phyloP scores from a whole-genome alignment of 306 rosid species.

The Quercus cerris region DNA sequence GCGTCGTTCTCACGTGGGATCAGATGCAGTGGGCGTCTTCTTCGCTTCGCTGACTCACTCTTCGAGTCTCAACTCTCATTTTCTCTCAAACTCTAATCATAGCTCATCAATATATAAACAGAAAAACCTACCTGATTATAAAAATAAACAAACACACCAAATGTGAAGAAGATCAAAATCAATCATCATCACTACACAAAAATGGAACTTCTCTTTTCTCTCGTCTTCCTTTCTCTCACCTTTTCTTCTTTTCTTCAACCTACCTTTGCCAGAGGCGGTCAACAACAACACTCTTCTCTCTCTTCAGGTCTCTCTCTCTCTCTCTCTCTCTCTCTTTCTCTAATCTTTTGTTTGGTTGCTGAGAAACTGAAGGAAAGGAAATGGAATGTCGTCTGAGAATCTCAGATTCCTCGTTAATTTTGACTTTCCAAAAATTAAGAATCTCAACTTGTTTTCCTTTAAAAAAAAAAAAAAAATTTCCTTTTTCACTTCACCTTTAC shows the following conservation, averaged over 20 bases:
- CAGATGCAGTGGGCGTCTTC: too few relatives aligned
- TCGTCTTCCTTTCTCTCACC: constrained; percentile 33
- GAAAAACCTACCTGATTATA: too few relatives aligned
- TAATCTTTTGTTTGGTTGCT: not conserved
- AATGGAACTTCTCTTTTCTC: constrained; percentile 30
- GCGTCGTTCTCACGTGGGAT: too few relatives aligned
- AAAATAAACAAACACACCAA: not conserved
- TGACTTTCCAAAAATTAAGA: not conserved
- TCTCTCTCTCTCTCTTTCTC: constrained; percentile 10
- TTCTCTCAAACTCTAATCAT: too few relatives aligned
- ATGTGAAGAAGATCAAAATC: not conserved
- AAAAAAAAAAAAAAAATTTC: too few relatives aligned
- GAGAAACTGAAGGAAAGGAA: not conserved
- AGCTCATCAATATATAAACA: too few relatives aligned
- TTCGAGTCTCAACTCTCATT: too few relatives aligned
- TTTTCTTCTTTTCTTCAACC: constrained; percentile 26
- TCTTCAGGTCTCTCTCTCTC: constrained; percentile 43
- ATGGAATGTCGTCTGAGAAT: constrained; percentile 2
- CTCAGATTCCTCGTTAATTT: not conserved
- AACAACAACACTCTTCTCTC: not conserved
- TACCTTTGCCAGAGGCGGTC: constrained; percentile 51
- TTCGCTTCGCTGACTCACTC: too few relatives aligned
- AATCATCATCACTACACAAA: not conserved
- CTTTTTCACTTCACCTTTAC: too few relatives aligned
- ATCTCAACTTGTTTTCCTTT: too few relatives aligned